Evolutionary conservation across 257 asterid species (phyloP).

Genomic region (Ballota nigra): DNA sequence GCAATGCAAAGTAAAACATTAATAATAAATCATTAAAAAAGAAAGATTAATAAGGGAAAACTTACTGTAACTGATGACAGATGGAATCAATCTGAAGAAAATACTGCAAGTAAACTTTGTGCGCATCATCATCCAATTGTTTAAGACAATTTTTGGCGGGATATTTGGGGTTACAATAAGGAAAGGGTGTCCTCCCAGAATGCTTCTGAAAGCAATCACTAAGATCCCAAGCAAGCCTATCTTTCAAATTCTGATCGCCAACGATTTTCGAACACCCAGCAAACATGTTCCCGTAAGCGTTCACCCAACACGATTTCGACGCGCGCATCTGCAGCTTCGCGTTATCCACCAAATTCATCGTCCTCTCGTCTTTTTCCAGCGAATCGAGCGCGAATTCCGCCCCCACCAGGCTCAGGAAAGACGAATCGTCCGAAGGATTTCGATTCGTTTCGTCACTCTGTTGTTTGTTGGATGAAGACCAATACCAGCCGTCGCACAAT

Average conservation of each 20-base stretch:
- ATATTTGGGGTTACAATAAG: slow-evolving; percentile 37
- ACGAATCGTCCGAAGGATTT: slow-evolving; percentile 9
- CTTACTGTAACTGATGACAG: slow-evolving; percentile 71
- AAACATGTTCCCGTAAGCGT: slow-evolving; percentile 44
- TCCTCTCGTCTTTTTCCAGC: slow-evolving; percentile 32
- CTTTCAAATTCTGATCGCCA: slow-evolving; percentile 48
- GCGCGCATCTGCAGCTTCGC: slow-evolving; percentile 36
- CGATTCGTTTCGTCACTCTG: neutral
- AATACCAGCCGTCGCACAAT: slow-evolving; percentile 32
- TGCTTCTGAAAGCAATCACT: slow-evolving; percentile 58
- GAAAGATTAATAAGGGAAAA: neutral
- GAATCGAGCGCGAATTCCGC: slow-evolving; percentile 55
- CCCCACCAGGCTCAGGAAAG: slow-evolving; percentile 13
- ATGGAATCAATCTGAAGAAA: slow-evolving; percentile 53
- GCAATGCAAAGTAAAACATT: neutral
- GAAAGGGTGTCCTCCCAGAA: slow-evolving; percentile 46
- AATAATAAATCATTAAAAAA: neutral
- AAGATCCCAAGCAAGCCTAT: slow-evolving; percentile 60
- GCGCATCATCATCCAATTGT: slow-evolving; percentile 36
- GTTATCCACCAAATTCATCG: slow-evolving; percentile 32
- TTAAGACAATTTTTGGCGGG: slow-evolving; percentile 40
- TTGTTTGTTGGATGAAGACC: slow-evolving; percentile 20
- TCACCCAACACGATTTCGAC: slow-evolving; percentile 49
- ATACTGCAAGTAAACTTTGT: slow-evolving; percentile 38
- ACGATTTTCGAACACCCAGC: slow-evolving; percentile 45